A percentile compares a stretch with the other conserved stretches of the same genome.
Conservation (phyloP, 805 yeast genomes). For the Saturnispora saitoi region DNA sequence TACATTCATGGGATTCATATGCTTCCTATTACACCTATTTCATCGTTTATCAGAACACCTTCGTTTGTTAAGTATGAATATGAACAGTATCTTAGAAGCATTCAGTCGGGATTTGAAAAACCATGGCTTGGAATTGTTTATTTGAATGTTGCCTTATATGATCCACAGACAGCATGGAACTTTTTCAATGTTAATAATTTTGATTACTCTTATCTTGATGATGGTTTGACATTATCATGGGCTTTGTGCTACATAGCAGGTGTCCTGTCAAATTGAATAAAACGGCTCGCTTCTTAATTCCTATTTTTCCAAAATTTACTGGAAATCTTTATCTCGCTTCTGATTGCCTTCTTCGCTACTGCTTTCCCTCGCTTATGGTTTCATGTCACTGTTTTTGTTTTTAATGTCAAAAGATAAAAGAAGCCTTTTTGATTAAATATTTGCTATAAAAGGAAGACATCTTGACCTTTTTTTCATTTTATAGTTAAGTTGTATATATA, state of each 20-base stretch:
- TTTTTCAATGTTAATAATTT: constrained; percentile 54
- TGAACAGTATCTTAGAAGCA: too few species aligned
- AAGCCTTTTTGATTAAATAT: background rate
- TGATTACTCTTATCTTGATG: constrained; percentile 52
- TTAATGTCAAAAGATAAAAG: background rate
- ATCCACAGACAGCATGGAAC: constrained; percentile 53
- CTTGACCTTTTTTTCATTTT: background rate
- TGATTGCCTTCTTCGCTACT: background rate
- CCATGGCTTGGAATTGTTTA: constrained; percentile 72
- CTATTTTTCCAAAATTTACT: too few species aligned
- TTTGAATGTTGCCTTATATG: constrained; percentile 65
- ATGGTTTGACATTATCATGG: constrained; percentile 86
- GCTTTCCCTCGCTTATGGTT: background rate
- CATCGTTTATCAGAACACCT: constrained; percentile 49
- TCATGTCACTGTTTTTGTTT: background rate
- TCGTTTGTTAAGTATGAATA: constrained; percentile 34
- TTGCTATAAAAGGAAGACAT: background rate
- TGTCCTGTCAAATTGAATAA: constrained; percentile 34
- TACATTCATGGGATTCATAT: constrained; percentile 76
- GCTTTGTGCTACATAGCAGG: constrained; percentile 35
- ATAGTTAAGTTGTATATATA: background rate
- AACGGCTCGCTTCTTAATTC: too few species aligned
- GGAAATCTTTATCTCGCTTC: background rate
- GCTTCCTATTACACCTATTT: constrained; percentile 62
- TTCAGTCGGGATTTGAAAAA: constrained; percentile 54